Evolutionary conservation across 2,329 filamentous ascomycete genomes (phyloP), one percentile per base, ranked within the genome.

Genomic region (Elsinoe perseae): DNA sequence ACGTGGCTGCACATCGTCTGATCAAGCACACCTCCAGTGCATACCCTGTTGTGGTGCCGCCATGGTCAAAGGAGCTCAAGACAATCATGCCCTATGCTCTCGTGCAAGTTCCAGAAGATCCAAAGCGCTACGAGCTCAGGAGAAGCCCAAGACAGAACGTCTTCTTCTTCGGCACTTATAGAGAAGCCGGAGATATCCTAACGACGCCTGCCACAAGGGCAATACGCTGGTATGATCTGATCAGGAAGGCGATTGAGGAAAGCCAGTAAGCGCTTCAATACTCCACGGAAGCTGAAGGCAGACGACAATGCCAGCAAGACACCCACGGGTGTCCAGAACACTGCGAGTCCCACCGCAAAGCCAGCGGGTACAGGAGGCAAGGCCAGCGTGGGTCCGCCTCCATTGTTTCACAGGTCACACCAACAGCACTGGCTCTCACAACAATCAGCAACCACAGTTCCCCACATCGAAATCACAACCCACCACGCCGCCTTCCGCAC

Each of bases 11-110:
- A 12, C 40, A 44, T 44, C 23, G 12, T 16, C n/a, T 44, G 5
- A 44, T 44, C 40, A 18, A 20, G 20, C 40, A 44, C 21, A 18
- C 40, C 40, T 5, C 21, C 8, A 25, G n/a, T 2, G 40, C 40
- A 3, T 44, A 23, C 25, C 40, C 40, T 12, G 40, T 44, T 21
- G 40, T 44, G 40, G 23, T 44, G 3, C 40, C 20, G 9, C 40
- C 40, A 21, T 44, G 40, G 40, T n/a, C 23, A 21, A 44, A 44
- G 23, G 40, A 44, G 40, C 40, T 44, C 40, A 44, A 44, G 40
- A 44, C 40, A 1, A 44, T 44, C 40, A 18, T 44, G 18, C 23
- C 40, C 4, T 44, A 44, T 18, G 40, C 40, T 14, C 20, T 44
- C 9, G 40, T 44, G 7, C 8, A 44, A 10, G 20, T 10, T 3